A percentile compares a stretch with the other conserved stretches of the same genome.
These are phyloP conservation scores for Neonectria faginata DNA, from an alignment of 2,329 filamentous ascomycete genomes.

Conservation along the genomic window DNA sequence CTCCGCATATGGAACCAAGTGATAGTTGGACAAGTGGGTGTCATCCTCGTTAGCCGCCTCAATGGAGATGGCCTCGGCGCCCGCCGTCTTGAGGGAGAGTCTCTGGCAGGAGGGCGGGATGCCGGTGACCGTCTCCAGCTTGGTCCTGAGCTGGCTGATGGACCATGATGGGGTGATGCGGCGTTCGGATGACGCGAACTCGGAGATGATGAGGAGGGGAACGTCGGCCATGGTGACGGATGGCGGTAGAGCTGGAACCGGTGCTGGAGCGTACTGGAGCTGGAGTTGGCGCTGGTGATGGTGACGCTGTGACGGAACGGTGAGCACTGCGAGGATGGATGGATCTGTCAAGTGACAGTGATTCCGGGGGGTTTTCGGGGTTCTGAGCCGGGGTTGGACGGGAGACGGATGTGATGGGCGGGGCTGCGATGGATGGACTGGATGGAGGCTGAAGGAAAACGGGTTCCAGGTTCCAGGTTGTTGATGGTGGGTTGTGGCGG, in stretches of 20 bases:
- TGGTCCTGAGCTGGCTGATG: constrained; percentile 83
- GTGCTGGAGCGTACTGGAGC: background rate
- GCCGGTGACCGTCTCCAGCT: constrained; percentile 93
- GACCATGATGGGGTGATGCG: constrained; percentile 94
- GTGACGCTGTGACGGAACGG: constrained; percentile 10
- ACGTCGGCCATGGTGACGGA: constrained; percentile 72
- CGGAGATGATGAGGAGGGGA: constrained; percentile 79
- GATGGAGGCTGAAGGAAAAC: constrained; percentile 21
- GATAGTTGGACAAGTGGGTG: constrained; percentile 72
- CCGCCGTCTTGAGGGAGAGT: constrained; percentile 75
- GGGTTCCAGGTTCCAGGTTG: constrained; percentile 10
- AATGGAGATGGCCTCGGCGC: constrained; percentile 71
- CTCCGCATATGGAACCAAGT: constrained; percentile 80
- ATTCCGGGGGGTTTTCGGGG: constrained; percentile 17
- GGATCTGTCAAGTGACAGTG: constrained; percentile 9
- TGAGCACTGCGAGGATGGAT: background rate
- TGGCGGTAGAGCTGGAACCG: constrained; percentile 16
- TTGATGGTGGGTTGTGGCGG: constrained; percentile 33
- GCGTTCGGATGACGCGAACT: constrained; percentile 85
- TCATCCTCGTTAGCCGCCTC: constrained; percentile 79
- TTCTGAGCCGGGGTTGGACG: constrained; percentile 1
- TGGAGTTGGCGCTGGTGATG: constrained; percentile 18
- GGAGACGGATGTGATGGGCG: constrained; percentile 22
- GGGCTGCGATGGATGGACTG: constrained; percentile 30
- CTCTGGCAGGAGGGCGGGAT: constrained; percentile 84